Base-by-base conservation (phyloP, 371 early-diverging fungal genomes). In the Entomophthora muscae region DNA sequence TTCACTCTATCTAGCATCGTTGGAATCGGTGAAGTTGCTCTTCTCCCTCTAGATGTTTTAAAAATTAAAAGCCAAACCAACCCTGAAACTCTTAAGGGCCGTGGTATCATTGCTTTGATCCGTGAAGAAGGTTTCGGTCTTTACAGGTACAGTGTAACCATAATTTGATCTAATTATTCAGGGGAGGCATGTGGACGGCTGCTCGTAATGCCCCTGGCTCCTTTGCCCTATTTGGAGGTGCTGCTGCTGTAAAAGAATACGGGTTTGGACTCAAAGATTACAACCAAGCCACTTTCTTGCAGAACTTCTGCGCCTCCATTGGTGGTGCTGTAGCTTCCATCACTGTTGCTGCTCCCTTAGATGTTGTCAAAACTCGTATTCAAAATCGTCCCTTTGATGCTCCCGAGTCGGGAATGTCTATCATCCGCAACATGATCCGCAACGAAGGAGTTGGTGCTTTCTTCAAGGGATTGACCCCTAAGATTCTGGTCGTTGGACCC, bases 361-460 rank as follows among this genome's bases (percentile, higher is more conserved):
- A 97, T 69, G 96, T 97, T 5, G 88, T 91, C 78, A 97, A 97
- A 82, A 95, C 96, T n/a, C 88, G 98, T 61, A 97, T 97, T 71
- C 98, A 97, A 75, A 87, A 91, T 69, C 81, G 86, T 63, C 82
- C 90, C 69, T 87, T 86, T 71, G 93, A 90, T 31, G 81, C 83
- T 68, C 91, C 90, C 21, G 91, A 92, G 71, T 78, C 85, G 33
- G 98, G 98, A 60, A 72, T 83, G 67, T 78, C 78, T 62, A 94
- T 97, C 66, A 75, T 97, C 65, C 77, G 76, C 72, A 82, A 85
- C 61, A 86, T 97, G 88, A 71, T 92, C 67, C 84, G 81, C 68
- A 76, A 93, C 68, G 98, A 97, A 78, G 98, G 98, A 55, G 74
- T 90, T 23, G 78, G 81, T n/a, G 80, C 93, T 31, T 91, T 97